A percentile compares a stretch with the other conserved stretches of the same genome.
phyloP scores from a whole-genome alignment of 1,284 basidiomycete genomes.

The Ganoderma boninense region DNA sequence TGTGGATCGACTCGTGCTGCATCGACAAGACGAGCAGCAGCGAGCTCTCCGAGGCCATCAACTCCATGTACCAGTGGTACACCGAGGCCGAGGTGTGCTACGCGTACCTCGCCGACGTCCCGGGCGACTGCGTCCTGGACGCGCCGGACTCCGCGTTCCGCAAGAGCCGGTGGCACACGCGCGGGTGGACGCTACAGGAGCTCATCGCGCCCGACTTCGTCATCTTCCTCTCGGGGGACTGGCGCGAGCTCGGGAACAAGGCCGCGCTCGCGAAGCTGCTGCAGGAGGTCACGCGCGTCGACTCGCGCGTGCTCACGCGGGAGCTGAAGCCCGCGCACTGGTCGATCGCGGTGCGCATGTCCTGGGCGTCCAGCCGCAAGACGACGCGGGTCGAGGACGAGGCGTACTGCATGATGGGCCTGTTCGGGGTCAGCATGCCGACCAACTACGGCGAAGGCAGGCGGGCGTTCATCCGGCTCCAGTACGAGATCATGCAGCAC shows the following conservation, averaged over 20 bases:
- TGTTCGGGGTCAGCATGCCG: conserved; percentile 10
- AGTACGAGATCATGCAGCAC: conserved; percentile 15
- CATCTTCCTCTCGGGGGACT: not conserved
- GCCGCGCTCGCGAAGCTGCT: not conserved
- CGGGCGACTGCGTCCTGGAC: too few relatives aligned
- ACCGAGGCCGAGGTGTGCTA: too few relatives aligned
- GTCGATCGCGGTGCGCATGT: conserved; percentile 5
- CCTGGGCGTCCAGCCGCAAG: conserved; percentile 8
- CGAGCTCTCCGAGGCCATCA: too few relatives aligned
- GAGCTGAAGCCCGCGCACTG: not conserved
- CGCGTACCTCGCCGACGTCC: too few relatives aligned
- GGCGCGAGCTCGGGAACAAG: not conserved
- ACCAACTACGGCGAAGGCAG: conserved; percentile 14
- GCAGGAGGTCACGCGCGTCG: not conserved
- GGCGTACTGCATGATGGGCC: conserved; percentile 12
- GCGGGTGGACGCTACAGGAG: too few relatives aligned
- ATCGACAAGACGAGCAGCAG: too few relatives aligned
- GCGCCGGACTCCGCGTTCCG: too few relatives aligned
- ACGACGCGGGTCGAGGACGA: conserved; percentile 10
- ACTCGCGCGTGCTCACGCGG: not conserved
- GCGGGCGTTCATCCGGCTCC: conserved; percentile 9
- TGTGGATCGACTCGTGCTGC: too few relatives aligned
- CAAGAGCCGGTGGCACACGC: too few relatives aligned
- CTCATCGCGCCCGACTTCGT: not conserved
- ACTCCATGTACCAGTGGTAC: too few relatives aligned